Percentiles rank a stretch among this genome's conserved stretches.
phyloP scores from a whole-genome alignment of 2,329 filamentous ascomycete species.

The Delphinella strobiligena region DNA sequence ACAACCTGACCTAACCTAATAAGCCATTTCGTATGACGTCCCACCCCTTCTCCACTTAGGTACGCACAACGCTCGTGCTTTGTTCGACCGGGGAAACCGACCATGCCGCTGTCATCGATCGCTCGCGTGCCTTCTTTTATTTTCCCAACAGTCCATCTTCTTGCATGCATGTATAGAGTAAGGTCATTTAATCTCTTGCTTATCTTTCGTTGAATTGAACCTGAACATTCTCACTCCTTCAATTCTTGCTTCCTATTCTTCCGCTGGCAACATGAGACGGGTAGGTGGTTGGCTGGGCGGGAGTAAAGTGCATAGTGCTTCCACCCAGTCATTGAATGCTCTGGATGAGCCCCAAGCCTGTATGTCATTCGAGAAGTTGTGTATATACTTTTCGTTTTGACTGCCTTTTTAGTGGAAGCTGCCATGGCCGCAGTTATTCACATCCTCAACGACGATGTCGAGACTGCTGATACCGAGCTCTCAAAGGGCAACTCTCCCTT shows the following conservation, averaged over 20 bases:
- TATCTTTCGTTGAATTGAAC: too few species aligned
- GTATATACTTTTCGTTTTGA: conserved; percentile 4
- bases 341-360: conserved; percentile 47
- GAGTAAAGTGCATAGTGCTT: conserved; percentile 24
- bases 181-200: too few species aligned
- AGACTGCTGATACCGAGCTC: conserved; percentile 64
- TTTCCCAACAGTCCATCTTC: too few species aligned
- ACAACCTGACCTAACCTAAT: too few species aligned
- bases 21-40: not conserved
- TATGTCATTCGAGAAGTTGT: conserved; percentile 23
- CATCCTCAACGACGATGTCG: conserved; percentile 49
- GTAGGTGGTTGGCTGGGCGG: conserved; percentile 28
- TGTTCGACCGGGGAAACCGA: too few species aligned
- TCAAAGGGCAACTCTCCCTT: conserved; percentile 69
- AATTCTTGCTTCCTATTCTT: not conserved
- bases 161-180: too few species aligned
- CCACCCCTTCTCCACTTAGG: not conserved
- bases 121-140: not conserved
- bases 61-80: too few species aligned
- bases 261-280: conserved; percentile 5
- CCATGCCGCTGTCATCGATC: not conserved
- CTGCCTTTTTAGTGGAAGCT: conserved; percentile 26
- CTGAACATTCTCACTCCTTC: not conserved
- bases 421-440: conserved; percentile 25
- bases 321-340: conserved; percentile 45